phyloP scores from a whole-genome alignment of 768 basidiomycete genomes.

The Xanthoconium stramineum region DNA sequence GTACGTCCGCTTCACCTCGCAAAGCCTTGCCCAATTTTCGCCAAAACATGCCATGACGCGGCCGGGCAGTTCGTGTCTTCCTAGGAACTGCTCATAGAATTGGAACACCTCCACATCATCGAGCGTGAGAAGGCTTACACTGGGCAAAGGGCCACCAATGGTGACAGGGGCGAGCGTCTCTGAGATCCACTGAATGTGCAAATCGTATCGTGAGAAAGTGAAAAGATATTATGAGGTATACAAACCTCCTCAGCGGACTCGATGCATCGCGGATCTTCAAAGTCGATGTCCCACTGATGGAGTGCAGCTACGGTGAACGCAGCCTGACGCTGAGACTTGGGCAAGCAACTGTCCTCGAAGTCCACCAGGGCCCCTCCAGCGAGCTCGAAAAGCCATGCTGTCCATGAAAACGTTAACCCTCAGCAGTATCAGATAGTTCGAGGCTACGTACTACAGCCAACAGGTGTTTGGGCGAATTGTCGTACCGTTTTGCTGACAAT shows the following conservation, averaged over 20 bases:
- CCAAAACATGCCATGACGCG: slow-evolving; percentile 70
- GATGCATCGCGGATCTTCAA: slow-evolving; percentile 78
- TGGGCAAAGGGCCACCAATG: slow-evolving; percentile 79
- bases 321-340: slow-evolving; percentile 75
- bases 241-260: slow-evolving; percentile 77
- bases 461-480: slow-evolving; percentile 78
- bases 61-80: slow-evolving; percentile 60
- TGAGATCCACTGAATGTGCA: slow-evolving; percentile 64
- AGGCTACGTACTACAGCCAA: slow-evolving; percentile 79
- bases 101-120: slow-evolving; percentile 16
- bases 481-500: slow-evolving; percentile 80
- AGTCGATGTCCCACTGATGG: slow-evolving; percentile 88
- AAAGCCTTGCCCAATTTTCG: slow-evolving; percentile 68
- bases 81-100: slow-evolving; percentile 58
- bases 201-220: slow-evolving; percentile 11
- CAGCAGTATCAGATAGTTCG: background rate
- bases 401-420: background rate
- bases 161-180: slow-evolving; percentile 68
- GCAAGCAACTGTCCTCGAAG: slow-evolving; percentile 69
- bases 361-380: slow-evolving; percentile 79
- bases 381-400: slow-evolving; percentile 92
- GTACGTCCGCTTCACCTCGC: slow-evolving; percentile 67
- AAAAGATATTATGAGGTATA: background rate
- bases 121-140: slow-evolving; percentile 49
- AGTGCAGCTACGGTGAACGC: slow-evolving; percentile 84